A percentile compares a stretch with the other conserved stretches of the same genome.
Conservation (phyloP, 2,329 filamentous ascomycete genomes). For the Gnomoniopsis smithogilvyi region DNA sequence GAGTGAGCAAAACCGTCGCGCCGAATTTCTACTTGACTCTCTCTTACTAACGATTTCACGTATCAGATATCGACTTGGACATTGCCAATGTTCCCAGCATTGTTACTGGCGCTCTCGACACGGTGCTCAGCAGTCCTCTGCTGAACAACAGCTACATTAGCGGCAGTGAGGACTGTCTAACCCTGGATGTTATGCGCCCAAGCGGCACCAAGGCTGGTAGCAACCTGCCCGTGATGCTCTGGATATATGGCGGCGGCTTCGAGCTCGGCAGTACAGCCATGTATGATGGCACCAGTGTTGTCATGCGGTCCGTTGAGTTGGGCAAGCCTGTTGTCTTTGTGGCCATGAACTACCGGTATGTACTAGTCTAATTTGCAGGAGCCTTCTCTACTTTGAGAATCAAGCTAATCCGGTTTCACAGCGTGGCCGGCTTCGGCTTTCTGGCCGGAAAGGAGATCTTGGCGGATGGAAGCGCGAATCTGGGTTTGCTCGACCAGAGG, state of each 20-base stretch:
- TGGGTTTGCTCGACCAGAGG: slow-evolving; percentile 71
- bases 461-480: slow-evolving; percentile 63
- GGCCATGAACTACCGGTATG: slow-evolving; percentile 65
- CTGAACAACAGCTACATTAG: not conserved
- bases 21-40: not conserved
- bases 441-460: slow-evolving; percentile 65
- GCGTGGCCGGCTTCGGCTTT: slow-evolving; percentile 72
- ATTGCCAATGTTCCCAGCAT: not conserved
- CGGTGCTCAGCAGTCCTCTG: not conserved
- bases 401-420: too few species aligned
- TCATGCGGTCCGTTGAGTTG: slow-evolving; percentile 42
- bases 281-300: slow-evolving; percentile 49
- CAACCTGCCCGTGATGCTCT: slow-evolving; percentile 6
- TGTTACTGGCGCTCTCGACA: not conserved
- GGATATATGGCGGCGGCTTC: slow-evolving; percentile 10
- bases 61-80: not conserved
- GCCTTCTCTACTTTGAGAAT: too few species aligned
- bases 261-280: slow-evolving; percentile 44
- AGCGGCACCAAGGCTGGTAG: not conserved
- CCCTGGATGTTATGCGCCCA: slow-evolving; percentile 1
- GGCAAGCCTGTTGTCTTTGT: slow-evolving; percentile 71
- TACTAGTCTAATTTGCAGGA: too few species aligned
- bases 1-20: too few species aligned
- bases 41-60: not conserved
- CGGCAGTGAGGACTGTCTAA: slow-evolving; percentile 6